Evolutionary conservation across 2,329 filamentous ascomycete genomes (phyloP).

Genomic region (Calonectria pauciramosa): DNA sequence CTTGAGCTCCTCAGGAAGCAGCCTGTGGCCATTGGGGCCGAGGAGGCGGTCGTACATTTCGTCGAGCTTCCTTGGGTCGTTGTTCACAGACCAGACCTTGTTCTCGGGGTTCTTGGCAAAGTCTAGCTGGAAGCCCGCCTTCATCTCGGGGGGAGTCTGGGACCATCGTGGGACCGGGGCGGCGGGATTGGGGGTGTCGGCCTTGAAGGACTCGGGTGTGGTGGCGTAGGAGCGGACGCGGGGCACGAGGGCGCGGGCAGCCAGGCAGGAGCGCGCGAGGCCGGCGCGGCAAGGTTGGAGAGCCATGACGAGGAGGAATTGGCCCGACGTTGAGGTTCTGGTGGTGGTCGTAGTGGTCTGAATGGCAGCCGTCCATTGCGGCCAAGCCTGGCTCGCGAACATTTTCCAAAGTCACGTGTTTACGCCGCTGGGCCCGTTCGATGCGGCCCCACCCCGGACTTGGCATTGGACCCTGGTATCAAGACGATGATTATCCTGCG

Average conservation of each 20-base stretch:
- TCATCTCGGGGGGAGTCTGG: constrained; percentile 77
- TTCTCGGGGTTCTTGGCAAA: constrained; percentile 66
- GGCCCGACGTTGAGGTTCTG: constrained; percentile 22
- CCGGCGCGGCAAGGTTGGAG: constrained; percentile 51
- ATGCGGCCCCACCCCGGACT: constrained; percentile 36
- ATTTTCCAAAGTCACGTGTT: constrained; percentile 52
- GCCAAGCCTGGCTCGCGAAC: constrained; percentile 43
- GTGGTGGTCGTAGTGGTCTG: constrained; percentile 20
- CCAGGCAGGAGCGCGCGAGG: constrained; percentile 44
- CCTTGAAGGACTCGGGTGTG: constrained; percentile 46
- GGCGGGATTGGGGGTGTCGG: constrained; percentile 24
- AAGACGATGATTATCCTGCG: not conserved
- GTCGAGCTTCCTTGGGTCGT: constrained; percentile 80
- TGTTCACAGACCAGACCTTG: constrained; percentile 78
- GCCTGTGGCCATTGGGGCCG: constrained; percentile 77
- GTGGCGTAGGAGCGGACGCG: constrained; percentile 48
- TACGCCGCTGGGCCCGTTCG: constrained; percentile 24
- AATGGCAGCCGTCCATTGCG: constrained; percentile 10
- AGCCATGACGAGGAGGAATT: constrained; percentile 45
- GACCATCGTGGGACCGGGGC: constrained; percentile 72
- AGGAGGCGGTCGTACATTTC: constrained; percentile 83
- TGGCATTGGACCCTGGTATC: constrained; percentile 9
- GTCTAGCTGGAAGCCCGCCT: constrained; percentile 76
- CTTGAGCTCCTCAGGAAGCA: constrained; percentile 92
- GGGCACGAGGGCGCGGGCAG: constrained; percentile 38